These are phyloP conservation scores for Pythium plurisporium DNA, from an alignment of 352 stramenopile genomes.

Conservation along the genomic window DNA sequence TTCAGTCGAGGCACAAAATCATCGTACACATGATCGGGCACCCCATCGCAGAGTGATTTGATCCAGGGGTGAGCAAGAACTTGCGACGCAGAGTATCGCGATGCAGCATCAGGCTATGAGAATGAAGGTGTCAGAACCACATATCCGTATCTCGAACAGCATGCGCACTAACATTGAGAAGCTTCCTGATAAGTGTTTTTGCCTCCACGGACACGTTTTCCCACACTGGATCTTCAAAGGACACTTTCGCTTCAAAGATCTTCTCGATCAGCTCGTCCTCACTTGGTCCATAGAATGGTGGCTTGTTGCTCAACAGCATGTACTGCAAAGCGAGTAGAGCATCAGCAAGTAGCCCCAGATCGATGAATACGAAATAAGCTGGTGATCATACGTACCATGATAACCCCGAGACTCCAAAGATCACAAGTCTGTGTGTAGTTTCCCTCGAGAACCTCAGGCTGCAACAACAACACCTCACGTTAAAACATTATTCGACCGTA, in stretches of 20 bases:
- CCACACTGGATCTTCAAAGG: constrained; percentile 51
- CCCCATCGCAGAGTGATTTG: constrained; percentile 38
- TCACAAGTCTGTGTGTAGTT: constrained; percentile 74
- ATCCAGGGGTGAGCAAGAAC: constrained; percentile 72
- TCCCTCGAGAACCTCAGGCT: constrained; percentile 65
- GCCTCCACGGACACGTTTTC: constrained; percentile 51
- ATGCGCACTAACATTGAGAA: constrained; percentile 47
- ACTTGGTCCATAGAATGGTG: constrained; percentile 58
- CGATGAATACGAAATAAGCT: background rate
- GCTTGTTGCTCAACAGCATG: constrained; percentile 78
- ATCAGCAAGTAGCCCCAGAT: background rate
- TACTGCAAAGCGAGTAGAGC: constrained; percentile 33
- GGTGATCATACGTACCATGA: constrained; percentile 49
- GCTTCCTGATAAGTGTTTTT: constrained; percentile 66
- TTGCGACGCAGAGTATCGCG: constrained; percentile 58
- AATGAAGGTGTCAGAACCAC: background rate
- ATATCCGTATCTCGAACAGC: background rate
- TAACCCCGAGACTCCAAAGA: constrained; percentile 79
- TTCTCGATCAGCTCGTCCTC: constrained; percentile 74
- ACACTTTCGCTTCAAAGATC: constrained; percentile 63
- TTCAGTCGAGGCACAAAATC: constrained; percentile 61
- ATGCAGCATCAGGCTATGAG: constrained; percentile 38
- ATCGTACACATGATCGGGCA: constrained; percentile 50
- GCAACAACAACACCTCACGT: background rate
- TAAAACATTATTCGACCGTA: no score